Base-by-base conservation (phyloP, 1,284 basidiomycete species). In the Cutaneotrichosporon mucoides region DNA sequence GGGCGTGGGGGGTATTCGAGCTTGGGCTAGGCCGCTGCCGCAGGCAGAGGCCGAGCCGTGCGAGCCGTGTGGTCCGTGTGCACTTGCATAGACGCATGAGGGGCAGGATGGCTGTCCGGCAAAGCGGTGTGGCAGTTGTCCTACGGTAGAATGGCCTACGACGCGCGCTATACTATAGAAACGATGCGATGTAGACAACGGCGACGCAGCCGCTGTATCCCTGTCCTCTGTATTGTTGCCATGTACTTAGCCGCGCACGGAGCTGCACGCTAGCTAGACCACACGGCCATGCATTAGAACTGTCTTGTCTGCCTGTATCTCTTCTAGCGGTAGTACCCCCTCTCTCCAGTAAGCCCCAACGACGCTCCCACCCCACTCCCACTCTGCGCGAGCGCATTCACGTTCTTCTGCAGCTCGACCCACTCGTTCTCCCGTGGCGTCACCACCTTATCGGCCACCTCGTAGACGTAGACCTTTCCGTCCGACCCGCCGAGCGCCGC, bases 401-500 rank as follows among this genome's bases (percentile, higher is more conserved):
- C 73, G 13, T 86, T 88, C 80, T 89, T 88, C 75, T 93, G 91
- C 80, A 94, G 75, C 67, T 94, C 90, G 6, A 84, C 84, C 92
- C 92, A 95, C 76, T 95, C 92, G 5, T 84, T 83, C 78, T 94
- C 92, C 60, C 88, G 80, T 4, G 90, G 88, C 42, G 58, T 54
- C 15, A 89, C 82, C 2, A 85, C 86, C 82, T 89, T 86, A 70
- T 95, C 92, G n/a, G 90, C 90, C 63, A 95, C 86, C 70, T 95
- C 93, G 76, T 96, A 97, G 43, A 99, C 84, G 76, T 96, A 95
- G 57, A 99, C 77, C 63, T 85, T 87, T 16, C 96, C 96, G 66
- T 98, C 94, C 65, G 89, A 89, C 11, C 90, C 90, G 34, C 93
- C 96, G 41, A 95, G 78, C 0, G 90, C 95, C 3, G 85, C 88